These are phyloP conservation scores for Paraphoma chrysanthemicola DNA, from an alignment of 2,329 filamentous ascomycete genomes.

Conservation along the genomic window DNA sequence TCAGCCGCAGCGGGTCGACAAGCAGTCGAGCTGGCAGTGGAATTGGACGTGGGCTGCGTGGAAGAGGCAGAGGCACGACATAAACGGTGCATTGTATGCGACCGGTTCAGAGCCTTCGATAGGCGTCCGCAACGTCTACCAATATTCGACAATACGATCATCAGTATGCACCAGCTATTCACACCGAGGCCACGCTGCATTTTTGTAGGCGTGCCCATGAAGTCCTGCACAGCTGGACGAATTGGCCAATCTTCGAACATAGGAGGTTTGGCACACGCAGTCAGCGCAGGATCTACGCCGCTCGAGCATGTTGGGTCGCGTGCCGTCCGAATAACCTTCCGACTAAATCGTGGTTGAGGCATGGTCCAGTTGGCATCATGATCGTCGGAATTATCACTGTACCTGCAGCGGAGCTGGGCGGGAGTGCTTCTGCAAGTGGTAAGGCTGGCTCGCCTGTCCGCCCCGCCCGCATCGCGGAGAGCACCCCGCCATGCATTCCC, in stretches of 20 bases:
- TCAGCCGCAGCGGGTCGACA: slow-evolving; percentile 54
- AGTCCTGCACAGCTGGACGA: too few relatives aligned
- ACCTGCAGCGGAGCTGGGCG: slow-evolving; percentile 24
- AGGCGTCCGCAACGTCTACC: too few relatives aligned
- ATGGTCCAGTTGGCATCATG: neutral
- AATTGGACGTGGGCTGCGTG: slow-evolving; percentile 52
- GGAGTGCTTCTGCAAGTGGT: slow-evolving; percentile 23
- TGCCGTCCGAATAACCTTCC: too few relatives aligned
- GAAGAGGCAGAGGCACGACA: slow-evolving; percentile 37
- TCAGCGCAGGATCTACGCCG: too few relatives aligned
- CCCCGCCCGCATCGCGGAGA: slow-evolving; percentile 29
- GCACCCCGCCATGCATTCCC: slow-evolving; percentile 26
- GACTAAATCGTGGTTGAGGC: too few relatives aligned
- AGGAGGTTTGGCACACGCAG: too few relatives aligned
- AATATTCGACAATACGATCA: too few relatives aligned
- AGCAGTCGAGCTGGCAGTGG: slow-evolving; percentile 52
- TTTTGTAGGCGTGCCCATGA: too few relatives aligned
- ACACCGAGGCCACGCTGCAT: too few relatives aligned
- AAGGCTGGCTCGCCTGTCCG: slow-evolving; percentile 17
- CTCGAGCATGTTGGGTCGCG: too few relatives aligned
- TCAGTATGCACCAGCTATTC: too few relatives aligned
- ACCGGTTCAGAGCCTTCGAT: neutral
- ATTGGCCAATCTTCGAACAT: too few relatives aligned
- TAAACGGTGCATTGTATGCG: slow-evolving; percentile 10
- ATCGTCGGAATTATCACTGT: slow-evolving; percentile 3